Base-by-base conservation (phyloP, 495 filamentous ascomycete species). In the Glutinoglossum americanum region DNA sequence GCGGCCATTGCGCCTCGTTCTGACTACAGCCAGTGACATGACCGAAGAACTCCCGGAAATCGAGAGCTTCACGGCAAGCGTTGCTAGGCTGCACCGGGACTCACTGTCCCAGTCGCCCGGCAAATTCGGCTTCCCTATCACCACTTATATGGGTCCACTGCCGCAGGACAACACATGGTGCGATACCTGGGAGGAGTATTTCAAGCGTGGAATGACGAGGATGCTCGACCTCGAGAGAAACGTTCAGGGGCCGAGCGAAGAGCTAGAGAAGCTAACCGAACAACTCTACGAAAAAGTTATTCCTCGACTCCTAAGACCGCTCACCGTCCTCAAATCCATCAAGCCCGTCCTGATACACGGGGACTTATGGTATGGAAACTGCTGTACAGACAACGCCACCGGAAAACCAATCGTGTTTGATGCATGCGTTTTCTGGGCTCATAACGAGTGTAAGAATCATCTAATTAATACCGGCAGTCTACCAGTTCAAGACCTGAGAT, bases 261-360 rank as follows among this genome's bases (percentile, higher is more conserved):
- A 62, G 28, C 11, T 61, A 11, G 59, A 64, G 41, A 57, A 51
- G 21, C 57, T 65, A 15, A 54, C 45, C n/a, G 28, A 15, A 13
- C 58, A 7, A 1, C 47, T 68, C 9, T 58, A 57, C 51, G 54
- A 61, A 17, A 68, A 63, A 35, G 66, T 67, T 6, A 64, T 68
- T n/a, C 66, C 65, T 23, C 27, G 66, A 23, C 60, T 68, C 7
- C 57, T 68, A 6, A 51, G 65, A 41, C 65, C 65, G 1, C 33
- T 68, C 17, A 61, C 61, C 0, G 62, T 56, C 4, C 62, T 59
- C 5, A 28, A n/a, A 26, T 17, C 10, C 10, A 61, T 72, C 23
- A 68, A 68, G 26, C 70, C 68, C 4, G 63, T 49, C 30, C 56
- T 71, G 6, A 60, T 72, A 0, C 70, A 71, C 53, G 67, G 69